Conservation (phyloP, 2,329 filamentous ascomycete genomes). For the Orbilia oligospora region DNA sequence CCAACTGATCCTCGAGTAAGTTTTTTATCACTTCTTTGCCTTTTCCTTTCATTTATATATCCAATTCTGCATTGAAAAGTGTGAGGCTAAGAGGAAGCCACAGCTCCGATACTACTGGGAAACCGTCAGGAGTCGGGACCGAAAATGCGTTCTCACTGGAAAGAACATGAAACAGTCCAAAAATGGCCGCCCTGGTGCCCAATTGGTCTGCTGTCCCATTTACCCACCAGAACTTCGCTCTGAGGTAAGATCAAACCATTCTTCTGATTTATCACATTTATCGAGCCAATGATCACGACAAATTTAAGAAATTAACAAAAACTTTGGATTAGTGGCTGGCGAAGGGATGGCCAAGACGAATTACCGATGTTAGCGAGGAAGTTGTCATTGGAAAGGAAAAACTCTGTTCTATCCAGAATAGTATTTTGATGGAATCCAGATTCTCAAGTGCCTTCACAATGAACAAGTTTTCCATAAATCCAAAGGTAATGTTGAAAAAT, state of each 20-base stretch:
- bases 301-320: background rate
- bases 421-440: constrained; percentile 23
- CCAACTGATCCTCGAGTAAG: constrained; percentile 29
- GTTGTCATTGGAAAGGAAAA: constrained; percentile 34
- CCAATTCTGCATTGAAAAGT: background rate
- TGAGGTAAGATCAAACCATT: constrained; percentile 14
- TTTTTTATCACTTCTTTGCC: background rate
- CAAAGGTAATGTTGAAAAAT: constrained; percentile 15
- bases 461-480: constrained; percentile 38
- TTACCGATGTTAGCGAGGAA: constrained; percentile 14
- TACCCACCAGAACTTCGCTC: constrained; percentile 34
- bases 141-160: constrained; percentile 39
- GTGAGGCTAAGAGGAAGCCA: background rate
- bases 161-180: background rate
- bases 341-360: background rate
- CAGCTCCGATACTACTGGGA: constrained; percentile 30
- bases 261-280: background rate
- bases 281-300: too few relatives aligned
- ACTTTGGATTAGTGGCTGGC: constrained; percentile 19
- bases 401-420: constrained; percentile 41
- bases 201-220: constrained; percentile 19
- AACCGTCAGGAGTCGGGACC: constrained; percentile 9
- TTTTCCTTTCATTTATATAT: background rate
- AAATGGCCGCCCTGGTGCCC: background rate
- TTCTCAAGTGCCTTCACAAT: constrained; percentile 19